A percentile compares a stretch with the other conserved stretches of the same genome.
Evolutionary conservation across 768 basidiomycete genomes (phyloP).

Genomic region (Suillus plorans): DNA sequence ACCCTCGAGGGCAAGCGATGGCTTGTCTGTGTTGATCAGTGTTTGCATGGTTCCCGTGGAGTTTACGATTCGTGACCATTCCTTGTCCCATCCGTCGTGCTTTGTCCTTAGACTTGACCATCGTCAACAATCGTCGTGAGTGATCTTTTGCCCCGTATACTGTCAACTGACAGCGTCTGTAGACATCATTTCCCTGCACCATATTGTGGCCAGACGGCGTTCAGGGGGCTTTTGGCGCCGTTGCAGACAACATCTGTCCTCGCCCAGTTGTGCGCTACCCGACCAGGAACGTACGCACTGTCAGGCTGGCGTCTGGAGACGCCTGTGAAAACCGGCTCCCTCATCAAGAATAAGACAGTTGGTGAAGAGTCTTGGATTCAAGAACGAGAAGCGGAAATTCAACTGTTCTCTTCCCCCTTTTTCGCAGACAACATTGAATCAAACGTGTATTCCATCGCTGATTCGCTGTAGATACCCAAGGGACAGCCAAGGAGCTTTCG

Average conservation of each 20-base stretch:
- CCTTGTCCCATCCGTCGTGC: conserved; percentile 57
- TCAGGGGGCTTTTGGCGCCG: conserved; percentile 58
- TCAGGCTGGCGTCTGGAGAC: conserved; percentile 71
- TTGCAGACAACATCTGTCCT: conserved; percentile 41
- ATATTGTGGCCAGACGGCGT: conserved; percentile 68
- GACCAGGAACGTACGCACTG: conserved; percentile 64
- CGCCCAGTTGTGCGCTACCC: conserved; percentile 57
- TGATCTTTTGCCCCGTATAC: conserved; percentile 7
- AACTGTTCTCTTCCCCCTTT: conserved; percentile 24
- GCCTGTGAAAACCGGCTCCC: conserved; percentile 22
- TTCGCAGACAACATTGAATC: conserved; percentile 88
- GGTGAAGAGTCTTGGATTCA: conserved; percentile 68
- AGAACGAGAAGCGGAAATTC: conserved; percentile 92
- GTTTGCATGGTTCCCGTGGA: conserved; percentile 52
- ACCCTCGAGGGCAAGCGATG: conserved; percentile 77
- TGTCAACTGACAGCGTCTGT: conserved; percentile 11
- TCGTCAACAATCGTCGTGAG: conserved; percentile 17
- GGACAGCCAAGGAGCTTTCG: conserved; percentile 82
- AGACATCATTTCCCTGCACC: conserved; percentile 50
- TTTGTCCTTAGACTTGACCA: conserved; percentile 53
- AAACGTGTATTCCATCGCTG: conserved; percentile 71
- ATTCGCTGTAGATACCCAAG: conserved; percentile 73
- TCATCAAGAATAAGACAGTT: conserved; percentile 46
- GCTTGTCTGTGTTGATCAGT: conserved; percentile 64
- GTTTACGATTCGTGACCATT: conserved; percentile 70